Base-by-base conservation (phyloP, 305 asterid species). In the Fraxinus latifolia region DNA sequence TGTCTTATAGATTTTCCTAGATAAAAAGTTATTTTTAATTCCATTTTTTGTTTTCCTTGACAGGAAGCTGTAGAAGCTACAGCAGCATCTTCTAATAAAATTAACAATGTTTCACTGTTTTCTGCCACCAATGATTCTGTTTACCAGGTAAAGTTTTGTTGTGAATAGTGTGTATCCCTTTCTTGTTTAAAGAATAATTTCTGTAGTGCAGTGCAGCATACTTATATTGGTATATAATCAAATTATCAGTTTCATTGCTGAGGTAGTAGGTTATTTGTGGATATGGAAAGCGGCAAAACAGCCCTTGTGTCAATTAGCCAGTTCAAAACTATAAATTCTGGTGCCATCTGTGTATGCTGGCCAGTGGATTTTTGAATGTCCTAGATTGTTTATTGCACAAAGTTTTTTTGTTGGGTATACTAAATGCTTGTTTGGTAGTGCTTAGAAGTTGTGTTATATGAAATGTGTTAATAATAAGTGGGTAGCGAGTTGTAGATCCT, bases 91-190 rank as follows among this genome's bases (percentile, higher is more conserved):
- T 82, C 25, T 70, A 29, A 84, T 73, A 86, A 86, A 83, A 76
- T 74, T 80, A 84, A 14, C 82, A 89, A 84, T 68, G 71, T 75
- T 81, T 62, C 89, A 53, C 87, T 92, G 65, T 89, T 91, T 85
- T 86, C 89, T 72, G 73, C 92, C 55, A 80, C 86, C 34, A 89
- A 83, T 88, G 96, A 91, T 81, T 91, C 97, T 86, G 81, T 94
- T 85, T 88, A 89, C 86, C 92, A 93, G 99, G 99, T 96, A 93
- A 44, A 78, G 73, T 34, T 21, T 62, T 78, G 72, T 68, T 70
- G 74, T 25, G 74, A 27, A 67, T 67, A 67, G 19, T 8, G 7
- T 67, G 32, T 44, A 19, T 76, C 15, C 11, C 53, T 53, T 77
- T 44, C 14, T 42, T 19, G 53, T 74, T 37, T 21, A 33, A 36